Evolutionary conservation across 148 eudicot genomes (phyloP).

Genomic region (Salicornia ramosissima): DNA sequence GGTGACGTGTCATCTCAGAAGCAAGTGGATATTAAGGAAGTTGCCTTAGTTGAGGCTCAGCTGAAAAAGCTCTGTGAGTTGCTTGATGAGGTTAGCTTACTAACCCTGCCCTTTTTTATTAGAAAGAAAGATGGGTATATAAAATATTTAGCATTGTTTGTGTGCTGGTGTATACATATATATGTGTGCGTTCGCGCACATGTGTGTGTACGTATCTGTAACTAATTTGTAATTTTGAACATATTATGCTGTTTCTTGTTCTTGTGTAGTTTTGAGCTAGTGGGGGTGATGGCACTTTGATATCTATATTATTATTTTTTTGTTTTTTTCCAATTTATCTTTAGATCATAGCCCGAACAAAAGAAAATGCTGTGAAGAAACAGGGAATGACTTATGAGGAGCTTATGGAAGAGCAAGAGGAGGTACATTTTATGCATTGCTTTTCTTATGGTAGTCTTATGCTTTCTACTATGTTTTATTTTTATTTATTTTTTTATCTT

Average conservation of each 20-base stretch:
- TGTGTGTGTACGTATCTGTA: background rate
- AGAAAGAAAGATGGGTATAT: too few relatives aligned
- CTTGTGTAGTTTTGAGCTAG: background rate
- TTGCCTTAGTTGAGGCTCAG: conserved; percentile 74
- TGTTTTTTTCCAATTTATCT: conserved; percentile 13
- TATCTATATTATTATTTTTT: conserved; percentile 5
- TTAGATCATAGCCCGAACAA: conserved; percentile 79
- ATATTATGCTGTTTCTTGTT: background rate
- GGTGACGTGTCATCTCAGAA: conserved; percentile 32
- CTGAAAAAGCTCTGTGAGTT: conserved; percentile 72
- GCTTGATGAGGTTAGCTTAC: conserved; percentile 58
- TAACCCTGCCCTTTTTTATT: too few relatives aligned
- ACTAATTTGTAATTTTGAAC: background rate
- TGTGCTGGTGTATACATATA: too few relatives aligned
- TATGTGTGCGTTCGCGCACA: too few relatives aligned
- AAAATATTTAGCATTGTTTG: too few relatives aligned
- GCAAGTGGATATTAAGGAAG: conserved; percentile 60
- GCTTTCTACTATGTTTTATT: background rate
- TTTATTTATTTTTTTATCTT: too few relatives aligned
- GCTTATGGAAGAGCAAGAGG: conserved; percentile 65
- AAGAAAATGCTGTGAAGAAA: conserved; percentile 87
- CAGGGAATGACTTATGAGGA: conserved; percentile 85
- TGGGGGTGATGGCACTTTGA: background rate
- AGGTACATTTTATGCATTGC: conserved; percentile 34
- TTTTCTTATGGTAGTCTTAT: background rate